Conservation (phyloP, 306 rosid genomes). For the Gastrolobium villosum region DNA sequence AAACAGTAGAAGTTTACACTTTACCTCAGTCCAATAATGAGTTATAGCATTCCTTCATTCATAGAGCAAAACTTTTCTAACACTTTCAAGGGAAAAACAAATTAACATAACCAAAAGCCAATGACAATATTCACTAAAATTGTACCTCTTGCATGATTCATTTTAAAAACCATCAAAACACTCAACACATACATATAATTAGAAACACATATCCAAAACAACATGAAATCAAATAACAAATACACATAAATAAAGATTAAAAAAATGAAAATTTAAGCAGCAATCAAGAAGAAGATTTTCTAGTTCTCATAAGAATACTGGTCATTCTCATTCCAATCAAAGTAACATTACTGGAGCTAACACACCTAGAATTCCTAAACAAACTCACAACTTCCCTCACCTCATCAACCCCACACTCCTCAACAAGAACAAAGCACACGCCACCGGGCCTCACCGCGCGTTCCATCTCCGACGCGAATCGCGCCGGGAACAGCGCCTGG, state of each 20-base stretch:
- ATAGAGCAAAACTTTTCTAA: not conserved
- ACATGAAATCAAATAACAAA: conserved; percentile 19
- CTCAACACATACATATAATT: not conserved
- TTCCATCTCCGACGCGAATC: conserved; percentile 85
- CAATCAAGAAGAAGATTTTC: conserved; percentile 49
- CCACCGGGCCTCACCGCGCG: conserved; percentile 73
- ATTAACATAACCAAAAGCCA: conserved; percentile 16
- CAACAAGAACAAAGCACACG: conserved; percentile 64
- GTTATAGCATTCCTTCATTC: not conserved
- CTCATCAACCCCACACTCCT: conserved; percentile 64
- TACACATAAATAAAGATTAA: not conserved
- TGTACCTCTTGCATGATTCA: not conserved
- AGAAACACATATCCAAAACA: not conserved
- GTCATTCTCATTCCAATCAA: conserved; percentile 76
- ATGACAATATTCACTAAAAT: not conserved
- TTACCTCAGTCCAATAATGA: not conserved
- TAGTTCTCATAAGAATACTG: conserved; percentile 70
- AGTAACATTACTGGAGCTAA: conserved; percentile 63
- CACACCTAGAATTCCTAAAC: conserved; percentile 70
- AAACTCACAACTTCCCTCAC: conserved; percentile 60
- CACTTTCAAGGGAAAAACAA: not conserved
- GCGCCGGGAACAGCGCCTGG: conserved; percentile 75
- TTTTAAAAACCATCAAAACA: conserved; percentile 14
- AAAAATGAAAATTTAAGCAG: not conserved
- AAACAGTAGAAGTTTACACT: not conserved